Conservation (phyloP, 768 basidiomycete genomes). For the Kwoniella botswanensis region DNA sequence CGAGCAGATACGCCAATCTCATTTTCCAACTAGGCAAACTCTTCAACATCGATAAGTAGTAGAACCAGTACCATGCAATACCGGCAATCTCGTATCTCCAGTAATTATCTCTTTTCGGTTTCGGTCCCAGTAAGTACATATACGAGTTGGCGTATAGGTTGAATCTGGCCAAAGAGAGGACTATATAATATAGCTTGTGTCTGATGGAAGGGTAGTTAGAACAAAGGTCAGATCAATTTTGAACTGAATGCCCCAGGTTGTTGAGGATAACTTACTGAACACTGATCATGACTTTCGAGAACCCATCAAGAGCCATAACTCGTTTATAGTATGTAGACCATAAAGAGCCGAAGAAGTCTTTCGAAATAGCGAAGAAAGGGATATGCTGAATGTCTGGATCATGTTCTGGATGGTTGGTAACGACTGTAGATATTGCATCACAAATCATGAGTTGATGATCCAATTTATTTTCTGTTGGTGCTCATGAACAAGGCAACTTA, state of each 20-base stretch:
- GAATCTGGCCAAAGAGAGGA: conserved; percentile 89
- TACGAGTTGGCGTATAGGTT: conserved; percentile 93
- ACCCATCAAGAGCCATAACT: conserved; percentile 75
- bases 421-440: conserved; percentile 64
- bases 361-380: conserved; percentile 93
- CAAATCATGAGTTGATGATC: too few relatives aligned
- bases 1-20: conserved; percentile 73
- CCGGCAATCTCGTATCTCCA: conserved; percentile 72
- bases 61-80: conserved; percentile 82
- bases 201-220: conserved; percentile 37
- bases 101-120: conserved; percentile 66
- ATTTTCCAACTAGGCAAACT: conserved; percentile 75
- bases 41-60: conserved; percentile 76
- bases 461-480: neutral
- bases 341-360: conserved; percentile 79
- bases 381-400: conserved; percentile 68
- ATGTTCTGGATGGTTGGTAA: conserved; percentile 97
- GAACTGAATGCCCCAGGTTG: too few relatives aligned
- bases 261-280: conserved; percentile 63
- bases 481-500: conserved; percentile 62
- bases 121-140: conserved; percentile 65
- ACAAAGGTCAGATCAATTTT: neutral
- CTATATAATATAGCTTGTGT: conserved; percentile 88
- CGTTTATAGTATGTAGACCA: conserved; percentile 96
- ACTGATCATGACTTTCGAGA: conserved; percentile 69